Percentiles rank a stretch among this genome's conserved stretches.
phyloP scores from a whole-genome alignment of 768 basidiomycete species.

The Tubosaeta sp. region DNA sequence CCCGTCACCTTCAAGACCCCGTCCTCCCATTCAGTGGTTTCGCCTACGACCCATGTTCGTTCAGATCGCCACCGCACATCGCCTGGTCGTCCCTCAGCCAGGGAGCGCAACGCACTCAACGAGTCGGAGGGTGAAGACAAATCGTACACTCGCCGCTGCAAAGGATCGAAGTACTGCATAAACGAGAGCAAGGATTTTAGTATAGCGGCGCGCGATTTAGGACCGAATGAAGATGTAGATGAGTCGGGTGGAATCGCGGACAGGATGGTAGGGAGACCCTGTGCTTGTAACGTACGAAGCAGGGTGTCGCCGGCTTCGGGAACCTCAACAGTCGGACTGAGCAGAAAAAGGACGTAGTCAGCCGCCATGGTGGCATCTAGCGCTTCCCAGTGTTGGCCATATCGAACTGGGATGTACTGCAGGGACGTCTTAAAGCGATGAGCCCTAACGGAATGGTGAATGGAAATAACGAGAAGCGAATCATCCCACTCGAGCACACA shows the following conservation, averaged over 20 bases:
- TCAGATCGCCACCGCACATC: slow-evolving; percentile 83
- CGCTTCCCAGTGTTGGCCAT: slow-evolving; percentile 66
- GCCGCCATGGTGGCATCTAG: slow-evolving; percentile 85
- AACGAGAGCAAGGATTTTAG: slow-evolving; percentile 91
- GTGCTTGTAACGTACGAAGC: slow-evolving; percentile 82
- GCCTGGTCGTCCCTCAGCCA: slow-evolving; percentile 82
- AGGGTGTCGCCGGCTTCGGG: slow-evolving; percentile 82
- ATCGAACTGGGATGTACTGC: slow-evolving; percentile 78
- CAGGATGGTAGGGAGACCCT: slow-evolving; percentile 83
- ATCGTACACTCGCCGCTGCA: slow-evolving; percentile 73
- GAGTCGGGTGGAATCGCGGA: slow-evolving; percentile 62
- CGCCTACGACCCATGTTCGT: slow-evolving; percentile 71
- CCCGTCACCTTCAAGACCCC: slow-evolving; percentile 75
- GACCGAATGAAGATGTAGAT: slow-evolving; percentile 42
- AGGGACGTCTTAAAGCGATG: slow-evolving; percentile 89
- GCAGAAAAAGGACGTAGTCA: slow-evolving; percentile 83
- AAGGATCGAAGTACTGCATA: slow-evolving; percentile 91
- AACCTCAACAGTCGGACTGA: slow-evolving; percentile 83
- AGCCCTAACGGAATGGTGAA: slow-evolving; percentile 44
- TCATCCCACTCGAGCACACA: slow-evolving; percentile 31
- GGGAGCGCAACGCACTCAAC: slow-evolving; percentile 64
- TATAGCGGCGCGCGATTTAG: slow-evolving; percentile 62
- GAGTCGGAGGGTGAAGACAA: slow-evolving; percentile 59
- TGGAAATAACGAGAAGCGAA: neutral
- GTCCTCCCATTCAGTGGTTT: slow-evolving; percentile 59